Evolutionary conservation across 768 basidiomycete genomes (phyloP), one percentile per base, ranked within the genome.

Genomic region (Candolleomyces eurysporus): DNA sequence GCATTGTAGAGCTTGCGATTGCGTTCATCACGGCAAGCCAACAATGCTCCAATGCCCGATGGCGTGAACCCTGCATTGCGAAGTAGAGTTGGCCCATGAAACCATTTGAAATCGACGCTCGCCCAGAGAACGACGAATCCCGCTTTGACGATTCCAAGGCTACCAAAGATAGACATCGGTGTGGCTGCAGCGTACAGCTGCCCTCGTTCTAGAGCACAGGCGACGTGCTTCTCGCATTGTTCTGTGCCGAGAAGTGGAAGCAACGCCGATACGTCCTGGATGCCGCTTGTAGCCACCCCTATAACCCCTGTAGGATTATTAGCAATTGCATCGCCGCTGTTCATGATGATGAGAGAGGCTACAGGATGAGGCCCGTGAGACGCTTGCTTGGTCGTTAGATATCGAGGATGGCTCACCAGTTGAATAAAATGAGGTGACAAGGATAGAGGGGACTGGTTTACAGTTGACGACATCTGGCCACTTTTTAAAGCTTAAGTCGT

Each of bases 221-320:
- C 57, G 31, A 68, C 54, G 30, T 66, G 67, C 10, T 48, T 52
- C 32, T 71, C 68, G 57, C 68, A 69, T 52, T 69, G 68, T 39
- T 66, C 65, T 19, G 70, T 71, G 2, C 68, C 69, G 26, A 71
- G 53, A 32, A 71, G 57, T 8, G 69, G 69, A 1, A 71, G 62
- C 21, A 71, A 61, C 22, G 67, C 68, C 16, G 68, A 62, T 26
- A 69, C 67, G 53, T 69, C 63, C 46, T 71, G 70, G 40, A 71
- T 69, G n/a, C 70, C 70, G 14, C 57, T 58, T 1, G 63, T 66
- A n/a, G 36, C 53, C 10, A 54, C 36, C 32, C 53, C 53, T 6
- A 54, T 17, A n/a, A 54, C 9, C 16, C 53, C 53, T 14, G 53
- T 30, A 22, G 48, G 48, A 10, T 61, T 61, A 51, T 14, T 26